Evolutionary conservation across 2,329 filamentous ascomycete species (phyloP).

Genomic region (Amauroascus verrucosus): DNA sequence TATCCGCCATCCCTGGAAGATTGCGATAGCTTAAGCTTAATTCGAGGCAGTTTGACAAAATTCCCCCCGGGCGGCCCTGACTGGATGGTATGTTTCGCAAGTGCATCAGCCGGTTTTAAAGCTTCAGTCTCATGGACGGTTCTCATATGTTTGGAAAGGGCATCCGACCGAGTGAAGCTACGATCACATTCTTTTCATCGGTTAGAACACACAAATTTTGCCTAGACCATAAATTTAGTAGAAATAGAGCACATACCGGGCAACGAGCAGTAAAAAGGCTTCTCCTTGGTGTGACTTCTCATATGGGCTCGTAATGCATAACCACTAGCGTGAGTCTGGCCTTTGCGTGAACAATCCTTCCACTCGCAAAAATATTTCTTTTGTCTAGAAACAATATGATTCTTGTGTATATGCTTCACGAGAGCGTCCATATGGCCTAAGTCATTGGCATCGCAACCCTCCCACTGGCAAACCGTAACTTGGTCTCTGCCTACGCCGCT

Average conservation of each 20-base stretch:
- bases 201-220: background rate
- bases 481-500: slow-evolving; percentile 63
- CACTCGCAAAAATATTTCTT: slow-evolving; percentile 99
- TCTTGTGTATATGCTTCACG: slow-evolving; percentile 77
- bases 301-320: slow-evolving; percentile 96
- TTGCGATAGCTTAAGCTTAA: slow-evolving; percentile 35
- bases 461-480: slow-evolving; percentile 68
- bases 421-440: slow-evolving; percentile 70
- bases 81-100: slow-evolving; percentile 32
- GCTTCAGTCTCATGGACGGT: slow-evolving; percentile 97
- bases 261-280: slow-evolving; percentile 92
- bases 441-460: slow-evolving; percentile 61
- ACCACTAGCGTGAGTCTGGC: slow-evolving; percentile 82
- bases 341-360: slow-evolving; percentile 79
- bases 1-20: slow-evolving; percentile 25
- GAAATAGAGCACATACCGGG: slow-evolving; percentile 54
- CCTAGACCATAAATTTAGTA: background rate
- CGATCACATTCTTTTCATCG: slow-evolving; percentile 72
- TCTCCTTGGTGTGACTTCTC: slow-evolving; percentile 94
- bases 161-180: slow-evolving; percentile 90
- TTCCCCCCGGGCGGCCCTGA: slow-evolving; percentile 21
- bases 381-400: slow-evolving; percentile 84
- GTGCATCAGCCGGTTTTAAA: slow-evolving; percentile 54
- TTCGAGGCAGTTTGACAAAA: slow-evolving; percentile 30
- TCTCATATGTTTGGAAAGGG: slow-evolving; percentile 94